phyloP scores from a whole-genome alignment of 345 rosid genomes.

The Geranium rotundifolium region DNA sequence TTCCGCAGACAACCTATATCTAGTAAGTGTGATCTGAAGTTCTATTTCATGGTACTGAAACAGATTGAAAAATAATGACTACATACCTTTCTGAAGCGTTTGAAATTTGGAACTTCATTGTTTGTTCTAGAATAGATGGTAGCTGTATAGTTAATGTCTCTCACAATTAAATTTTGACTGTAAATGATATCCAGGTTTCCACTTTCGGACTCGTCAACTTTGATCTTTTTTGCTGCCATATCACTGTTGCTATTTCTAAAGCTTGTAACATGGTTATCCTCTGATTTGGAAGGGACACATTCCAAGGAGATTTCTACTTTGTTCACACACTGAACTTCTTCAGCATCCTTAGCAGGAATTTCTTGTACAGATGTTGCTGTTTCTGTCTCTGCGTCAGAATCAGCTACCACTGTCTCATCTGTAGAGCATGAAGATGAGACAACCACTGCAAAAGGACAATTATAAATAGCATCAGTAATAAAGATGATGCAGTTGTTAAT shows the following conservation, averaged over 20 bases:
- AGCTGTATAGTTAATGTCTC: conserved; percentile 22
- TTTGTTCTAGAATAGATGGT: conserved; percentile 16
- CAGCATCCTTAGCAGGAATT: conserved; percentile 15
- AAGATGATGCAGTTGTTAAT: not conserved
- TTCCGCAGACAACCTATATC: not conserved
- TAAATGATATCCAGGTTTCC: conserved; percentile 62
- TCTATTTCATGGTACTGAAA: no score
- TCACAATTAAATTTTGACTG: conserved; percentile 53
- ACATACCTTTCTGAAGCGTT: conserved; percentile 76
- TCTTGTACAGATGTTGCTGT: conserved; percentile 27
- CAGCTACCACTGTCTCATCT: conserved; percentile 91
- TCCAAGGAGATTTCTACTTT: conserved; percentile 19
- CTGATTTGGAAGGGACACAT: conserved; percentile 12
- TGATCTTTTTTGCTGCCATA: conserved; percentile 24
- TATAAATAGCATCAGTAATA: not conserved
- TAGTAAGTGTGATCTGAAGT: no score
- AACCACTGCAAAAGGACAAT: conserved; percentile 35
- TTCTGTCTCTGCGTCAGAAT: conserved; percentile 68
- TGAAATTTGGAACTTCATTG: conserved; percentile 46
- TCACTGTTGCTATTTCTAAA: conserved; percentile 13
- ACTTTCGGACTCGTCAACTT: conserved; percentile 34
- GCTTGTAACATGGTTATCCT: conserved; percentile 9
- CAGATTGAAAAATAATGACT: no score
- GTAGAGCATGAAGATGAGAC: conserved; percentile 92
- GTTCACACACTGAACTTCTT: conserved; percentile 13